phyloP scores from a whole-genome alignment of 768 basidiomycete species.

The Pleurotus djamor region DNA sequence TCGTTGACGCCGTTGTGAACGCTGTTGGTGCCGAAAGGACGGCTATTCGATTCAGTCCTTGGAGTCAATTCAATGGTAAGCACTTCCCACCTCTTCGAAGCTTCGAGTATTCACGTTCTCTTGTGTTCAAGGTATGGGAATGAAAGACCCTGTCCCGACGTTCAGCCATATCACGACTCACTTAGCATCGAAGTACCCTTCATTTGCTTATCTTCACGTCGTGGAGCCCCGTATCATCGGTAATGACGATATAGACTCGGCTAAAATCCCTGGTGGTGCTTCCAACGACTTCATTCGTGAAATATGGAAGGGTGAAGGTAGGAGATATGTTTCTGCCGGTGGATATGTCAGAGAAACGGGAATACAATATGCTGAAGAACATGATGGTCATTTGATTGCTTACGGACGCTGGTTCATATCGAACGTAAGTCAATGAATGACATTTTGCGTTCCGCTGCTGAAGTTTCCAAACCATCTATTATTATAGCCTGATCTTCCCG shows the following conservation, averaged over 20 bases:
- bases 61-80: constrained; percentile 49
- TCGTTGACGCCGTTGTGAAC: constrained; percentile 46
- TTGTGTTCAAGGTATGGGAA: constrained; percentile 39
- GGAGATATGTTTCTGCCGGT: constrained; percentile 38
- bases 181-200: constrained; percentile 34
- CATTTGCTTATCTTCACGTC: constrained; percentile 51
- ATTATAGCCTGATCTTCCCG: not conserved
- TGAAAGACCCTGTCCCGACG: constrained; percentile 51
- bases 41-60: constrained; percentile 58
- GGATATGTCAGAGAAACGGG: constrained; percentile 29
- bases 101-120: not conserved
- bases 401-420: constrained; percentile 34
- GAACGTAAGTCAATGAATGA: constrained; percentile 25
- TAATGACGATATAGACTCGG: constrained; percentile 4
- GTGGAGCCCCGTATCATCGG: constrained; percentile 32
- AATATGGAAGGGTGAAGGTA: constrained; percentile 39
- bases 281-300: constrained; percentile 41
- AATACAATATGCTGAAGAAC: constrained; percentile 22
- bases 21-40: constrained; percentile 52
- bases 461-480: not conserved
- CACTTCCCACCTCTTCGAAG: not conserved
- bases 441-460: not conserved
- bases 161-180: constrained; percentile 46
- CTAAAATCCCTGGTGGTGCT: constrained; percentile 7
- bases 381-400: constrained; percentile 25